A percentile compares a stretch with the other conserved stretches of the same genome.
Evolutionary conservation across 2,329 filamentous ascomycete species (phyloP).

Genomic region (Ascochyta pisi): DNA sequence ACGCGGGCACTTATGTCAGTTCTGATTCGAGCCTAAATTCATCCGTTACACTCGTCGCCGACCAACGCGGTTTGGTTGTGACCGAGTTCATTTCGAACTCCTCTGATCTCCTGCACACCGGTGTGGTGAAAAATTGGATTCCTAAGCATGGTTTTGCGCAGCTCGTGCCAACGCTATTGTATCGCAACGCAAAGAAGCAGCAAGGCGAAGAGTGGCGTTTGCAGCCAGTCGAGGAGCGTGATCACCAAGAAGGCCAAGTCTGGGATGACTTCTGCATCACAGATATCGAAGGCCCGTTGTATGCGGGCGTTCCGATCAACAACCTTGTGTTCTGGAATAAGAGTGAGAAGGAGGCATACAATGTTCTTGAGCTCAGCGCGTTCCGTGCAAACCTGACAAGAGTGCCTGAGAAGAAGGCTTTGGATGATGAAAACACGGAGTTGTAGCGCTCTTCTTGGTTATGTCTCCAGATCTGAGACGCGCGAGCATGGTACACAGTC

Average conservation of each 20-base stretch:
- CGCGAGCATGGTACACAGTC: too few relatives aligned
- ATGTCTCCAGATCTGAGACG: too few relatives aligned
- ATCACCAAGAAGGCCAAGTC: conserved; percentile 13
- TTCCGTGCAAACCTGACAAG: conserved; percentile 40
- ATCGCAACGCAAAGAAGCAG: conserved; percentile 31
- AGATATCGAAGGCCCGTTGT: conserved; percentile 41
- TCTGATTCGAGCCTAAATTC: conserved; percentile 32
- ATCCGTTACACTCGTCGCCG: conserved; percentile 32
- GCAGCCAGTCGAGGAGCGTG: conserved; percentile 24
- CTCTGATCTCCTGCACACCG: conserved; percentile 30
- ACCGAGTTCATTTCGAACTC: conserved; percentile 40
- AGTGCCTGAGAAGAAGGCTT: not conserved
- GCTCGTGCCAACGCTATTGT: conserved; percentile 39
- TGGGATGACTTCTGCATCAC: conserved; percentile 49
- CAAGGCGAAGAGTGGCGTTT: conserved; percentile 48
- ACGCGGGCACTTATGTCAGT: conserved; percentile 37
- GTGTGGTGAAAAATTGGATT: not conserved
- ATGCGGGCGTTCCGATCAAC: conserved; percentile 44
- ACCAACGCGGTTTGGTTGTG: conserved; percentile 39
- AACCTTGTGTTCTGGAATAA: conserved; percentile 48
- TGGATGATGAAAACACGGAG: not conserved
- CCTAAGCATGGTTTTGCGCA: conserved; percentile 26
- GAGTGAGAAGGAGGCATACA: conserved; percentile 20
- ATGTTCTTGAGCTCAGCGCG: conserved; percentile 41
- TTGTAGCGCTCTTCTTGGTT: not conserved